Conservation (phyloP, 352 stramenopile genomes). For the Blastocystis sp. region DNA sequence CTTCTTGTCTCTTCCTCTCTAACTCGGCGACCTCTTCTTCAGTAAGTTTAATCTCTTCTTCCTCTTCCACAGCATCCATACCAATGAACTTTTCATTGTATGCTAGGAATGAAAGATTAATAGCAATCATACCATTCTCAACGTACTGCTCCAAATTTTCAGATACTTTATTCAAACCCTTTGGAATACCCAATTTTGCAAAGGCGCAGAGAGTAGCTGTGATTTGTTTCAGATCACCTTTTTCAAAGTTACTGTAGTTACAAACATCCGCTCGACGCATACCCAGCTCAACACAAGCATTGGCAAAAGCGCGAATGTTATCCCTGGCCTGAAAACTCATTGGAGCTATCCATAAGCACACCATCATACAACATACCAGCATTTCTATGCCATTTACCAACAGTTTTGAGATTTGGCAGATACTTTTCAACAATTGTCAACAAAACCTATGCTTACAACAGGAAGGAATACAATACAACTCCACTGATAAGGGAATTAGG, state of each 20-base stretch:
- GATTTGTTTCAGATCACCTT: slow-evolving; percentile 58
- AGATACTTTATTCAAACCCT: slow-evolving; percentile 53
- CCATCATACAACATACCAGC: not conserved
- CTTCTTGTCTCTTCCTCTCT: not conserved
- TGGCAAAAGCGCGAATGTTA: slow-evolving; percentile 47
- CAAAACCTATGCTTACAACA: not conserved
- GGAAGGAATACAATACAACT: not conserved
- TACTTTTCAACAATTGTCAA: slow-evolving; percentile 57
- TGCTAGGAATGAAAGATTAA: not conserved
- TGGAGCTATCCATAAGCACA: not conserved
- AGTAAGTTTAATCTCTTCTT: slow-evolving; percentile 52
- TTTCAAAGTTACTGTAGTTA: slow-evolving; percentile 65
- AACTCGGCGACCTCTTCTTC: slow-evolving; percentile 18
- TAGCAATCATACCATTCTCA: not conserved
- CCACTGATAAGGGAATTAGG: slow-evolving; percentile 46
- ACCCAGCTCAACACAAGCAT: slow-evolving; percentile 22
- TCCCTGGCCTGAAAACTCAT: slow-evolving; percentile 42
- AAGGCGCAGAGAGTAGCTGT: slow-evolving; percentile 60
- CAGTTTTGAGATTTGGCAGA: not conserved
- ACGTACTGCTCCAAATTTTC: slow-evolving; percentile 44
- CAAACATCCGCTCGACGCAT: slow-evolving; percentile 62
- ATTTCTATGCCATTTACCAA: slow-evolving; percentile 15
- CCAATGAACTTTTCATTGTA: not conserved
- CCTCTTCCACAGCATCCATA: slow-evolving; percentile 42
- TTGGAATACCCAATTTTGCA: slow-evolving; percentile 48